A percentile compares a stretch with the other conserved stretches of the same genome.
These are phyloP conservation scores for Exutisphaerella laricina DNA, from an alignment of 2,329 filamentous ascomycete genomes.

Conservation along the genomic window DNA sequence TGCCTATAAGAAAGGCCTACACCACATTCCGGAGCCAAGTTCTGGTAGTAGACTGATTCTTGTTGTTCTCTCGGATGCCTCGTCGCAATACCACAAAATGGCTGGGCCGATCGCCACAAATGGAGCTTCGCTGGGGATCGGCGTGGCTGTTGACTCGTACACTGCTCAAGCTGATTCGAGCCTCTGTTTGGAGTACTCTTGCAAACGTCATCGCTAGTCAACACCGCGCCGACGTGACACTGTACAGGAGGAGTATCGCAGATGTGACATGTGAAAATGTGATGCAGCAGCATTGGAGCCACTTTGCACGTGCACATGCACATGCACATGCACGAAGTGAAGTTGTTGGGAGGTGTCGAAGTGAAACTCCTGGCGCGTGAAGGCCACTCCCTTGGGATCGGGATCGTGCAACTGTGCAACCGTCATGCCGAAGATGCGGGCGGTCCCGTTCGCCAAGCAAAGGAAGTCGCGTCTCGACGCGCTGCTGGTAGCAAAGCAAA, in stretches of 20 bases:
- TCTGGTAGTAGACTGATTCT: background rate
- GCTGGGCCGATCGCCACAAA: background rate
- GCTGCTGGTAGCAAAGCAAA: too few species aligned
- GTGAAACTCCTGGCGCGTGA: background rate
- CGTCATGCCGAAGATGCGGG: conserved; percentile 1
- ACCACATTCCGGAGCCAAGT: too few species aligned
- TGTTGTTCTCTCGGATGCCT: background rate
- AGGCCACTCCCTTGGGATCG: background rate
- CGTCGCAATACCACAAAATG: background rate
- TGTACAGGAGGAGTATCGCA: background rate
- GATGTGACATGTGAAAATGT: background rate
- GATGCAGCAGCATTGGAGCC: background rate
- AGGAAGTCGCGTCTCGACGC: background rate
- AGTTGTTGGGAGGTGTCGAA: background rate
- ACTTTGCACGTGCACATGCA: too few species aligned
- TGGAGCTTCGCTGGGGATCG: conserved; percentile 3
- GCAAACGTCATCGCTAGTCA: background rate
- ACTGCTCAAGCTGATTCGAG: background rate
- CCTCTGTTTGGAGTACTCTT: background rate
- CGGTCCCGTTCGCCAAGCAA: background rate
- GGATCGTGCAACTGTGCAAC: background rate
- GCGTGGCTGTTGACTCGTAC: conserved; percentile 4
- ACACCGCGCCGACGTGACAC: background rate
- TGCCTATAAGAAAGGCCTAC: too few species aligned
- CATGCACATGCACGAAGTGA: too few species aligned